Evolutionary conservation across 2,329 filamentous ascomycete genomes (phyloP), one percentile per base, ranked within the genome.

Genomic region (Colletotrichum tropicicola): DNA sequence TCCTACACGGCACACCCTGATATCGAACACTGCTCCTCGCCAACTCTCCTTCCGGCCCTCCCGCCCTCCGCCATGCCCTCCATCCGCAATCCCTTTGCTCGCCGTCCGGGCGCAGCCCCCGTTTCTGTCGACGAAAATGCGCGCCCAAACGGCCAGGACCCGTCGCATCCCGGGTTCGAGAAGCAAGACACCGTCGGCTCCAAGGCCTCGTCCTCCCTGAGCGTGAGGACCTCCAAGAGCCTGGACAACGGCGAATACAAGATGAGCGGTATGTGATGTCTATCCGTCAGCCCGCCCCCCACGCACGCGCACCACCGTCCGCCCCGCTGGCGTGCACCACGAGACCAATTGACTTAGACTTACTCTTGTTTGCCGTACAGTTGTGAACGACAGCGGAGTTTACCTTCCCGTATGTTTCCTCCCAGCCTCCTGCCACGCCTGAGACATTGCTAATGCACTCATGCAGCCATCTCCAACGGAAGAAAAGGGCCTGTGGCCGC

Each of bases 341-440:
- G 69, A 70, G 69, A 73, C 63, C 65, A 65, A 49, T 66, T 67
- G 17, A 62, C 70, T 75, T 65, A 77, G 72, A 48, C 62, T 69
- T 47, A 61, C 61, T 54, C 28, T 39, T 7, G n/a, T n/a, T n/a
- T n/a, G n/a, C 9, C 6, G 27, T 48, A 53, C 76, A 98, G 95
- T 98, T 69, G 96, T 98, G 77, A 97, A 97, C 75, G 94, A 97
- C 79, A 97, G 92, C 77, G 95, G 95, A 70, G 92, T 97, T 67
- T 98, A 97, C 80, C 87, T 98, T 70, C 95, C 95, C 72, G 93
- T 96, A 89, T 79, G 88, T 35, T 28, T 19, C 27, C 21, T 72
- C 64, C 51, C 51, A 28, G 53, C 48, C 21, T 32, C 44, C 39
- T 43, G n/a, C 30, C 35, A n/a, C 28, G 58, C 45, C 59, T 72